These are phyloP conservation scores for Penicillium lagena DNA, from an alignment of 495 filamentous ascomycete genomes.

Conservation along the genomic window DNA sequence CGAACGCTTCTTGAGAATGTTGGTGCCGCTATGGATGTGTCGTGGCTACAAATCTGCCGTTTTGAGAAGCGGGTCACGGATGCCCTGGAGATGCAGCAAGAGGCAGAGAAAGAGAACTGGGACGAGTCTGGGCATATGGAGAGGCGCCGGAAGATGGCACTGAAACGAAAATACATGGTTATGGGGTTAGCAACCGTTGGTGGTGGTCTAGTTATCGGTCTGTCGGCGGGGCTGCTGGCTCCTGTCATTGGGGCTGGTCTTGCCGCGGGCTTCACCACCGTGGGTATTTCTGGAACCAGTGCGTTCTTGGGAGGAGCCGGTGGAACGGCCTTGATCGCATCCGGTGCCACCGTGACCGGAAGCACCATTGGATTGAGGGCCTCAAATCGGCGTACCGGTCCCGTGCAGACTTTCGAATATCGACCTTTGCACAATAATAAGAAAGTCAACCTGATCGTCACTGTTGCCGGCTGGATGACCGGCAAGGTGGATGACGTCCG, in stretches of 20 bases:
- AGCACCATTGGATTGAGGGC: slow-evolving; percentile 79
- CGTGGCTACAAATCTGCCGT: slow-evolving; percentile 89
- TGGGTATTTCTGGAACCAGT: slow-evolving; percentile 84
- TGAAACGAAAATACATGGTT: slow-evolving; percentile 80
- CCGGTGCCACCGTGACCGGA: slow-evolving; percentile 78
- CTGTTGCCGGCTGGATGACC: slow-evolving; percentile 96
- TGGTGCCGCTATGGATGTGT: slow-evolving; percentile 67
- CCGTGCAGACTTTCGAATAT: slow-evolving; percentile 95
- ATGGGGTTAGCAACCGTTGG: slow-evolving; percentile 98
- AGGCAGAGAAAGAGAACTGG: slow-evolving; percentile 91
- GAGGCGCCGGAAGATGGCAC: slow-evolving; percentile 67
- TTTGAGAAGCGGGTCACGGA: slow-evolving; percentile 98
- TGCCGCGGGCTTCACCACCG: slow-evolving; percentile 90
- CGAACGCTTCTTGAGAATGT: slow-evolving; percentile 80
- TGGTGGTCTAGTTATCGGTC: slow-evolving; percentile 89
- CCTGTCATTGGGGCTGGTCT: slow-evolving; percentile 93
- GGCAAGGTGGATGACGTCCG: slow-evolving; percentile 96
- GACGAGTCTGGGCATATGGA: slow-evolving; percentile 95
- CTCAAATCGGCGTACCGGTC: slow-evolving; percentile 77
- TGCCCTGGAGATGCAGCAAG: slow-evolving; percentile 94
- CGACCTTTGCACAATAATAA: slow-evolving; percentile 96
- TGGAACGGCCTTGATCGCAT: slow-evolving; percentile 90
- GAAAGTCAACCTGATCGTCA: slow-evolving; percentile 90
- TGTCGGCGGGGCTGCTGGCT: slow-evolving; percentile 86
- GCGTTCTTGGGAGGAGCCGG: slow-evolving; percentile 87